Evolutionary conservation across 1,284 basidiomycete genomes (phyloP), one percentile per base, ranked within the genome.

Genomic region (Heliocybe sulcata): DNA sequence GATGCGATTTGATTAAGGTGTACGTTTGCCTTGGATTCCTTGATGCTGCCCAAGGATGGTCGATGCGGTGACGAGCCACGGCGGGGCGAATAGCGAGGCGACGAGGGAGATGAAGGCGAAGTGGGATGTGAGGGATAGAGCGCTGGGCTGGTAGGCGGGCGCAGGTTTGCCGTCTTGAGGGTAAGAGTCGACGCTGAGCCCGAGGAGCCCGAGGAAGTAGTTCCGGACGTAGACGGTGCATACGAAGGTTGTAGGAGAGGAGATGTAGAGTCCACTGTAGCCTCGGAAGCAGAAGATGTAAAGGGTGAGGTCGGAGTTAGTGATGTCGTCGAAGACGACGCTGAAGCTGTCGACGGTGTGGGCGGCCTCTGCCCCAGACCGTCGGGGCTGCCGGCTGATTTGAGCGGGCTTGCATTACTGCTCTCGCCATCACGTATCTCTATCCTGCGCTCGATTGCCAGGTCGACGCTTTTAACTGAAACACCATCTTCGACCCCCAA

Each of bases 381-480:
- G 23, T 49, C 22, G 9, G 47, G 22, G 25, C 47, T 29, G 47
- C 14, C 47, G 16, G 11, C 27, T 29, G 47, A 49, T 22, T 49
- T 29, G 20, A 22, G 25, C 27, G 16, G 23, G 8, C 22, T 49
- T 20, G 47, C 20, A 49, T 26, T 25, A 20, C 27, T 25, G 16
- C 47, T 29, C 14, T 26, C 22, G 8, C 16, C 23, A 35, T 82
- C 79, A 51, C 68, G 71, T 47, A 82, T 69, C 52, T 70, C 68
- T 57, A 84, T 80, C 49, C 81, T 77, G 51, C 82, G 76, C 61
- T 84, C 82, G 51, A 84, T 67, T 42, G 77, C 70, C 49, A 80
- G 71, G 52, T 71, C 79, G 0, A 78, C 81, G 57, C 73, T 77
- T 35, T 80, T 80, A 58, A 85, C 72, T 26, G 72, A 69, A n/a